A percentile compares a stretch with the other conserved stretches of the same genome.
phyloP scores from a whole-genome alignment of 2,329 filamentous ascomycete species.

The Aureobasidium namibiae region DNA sequence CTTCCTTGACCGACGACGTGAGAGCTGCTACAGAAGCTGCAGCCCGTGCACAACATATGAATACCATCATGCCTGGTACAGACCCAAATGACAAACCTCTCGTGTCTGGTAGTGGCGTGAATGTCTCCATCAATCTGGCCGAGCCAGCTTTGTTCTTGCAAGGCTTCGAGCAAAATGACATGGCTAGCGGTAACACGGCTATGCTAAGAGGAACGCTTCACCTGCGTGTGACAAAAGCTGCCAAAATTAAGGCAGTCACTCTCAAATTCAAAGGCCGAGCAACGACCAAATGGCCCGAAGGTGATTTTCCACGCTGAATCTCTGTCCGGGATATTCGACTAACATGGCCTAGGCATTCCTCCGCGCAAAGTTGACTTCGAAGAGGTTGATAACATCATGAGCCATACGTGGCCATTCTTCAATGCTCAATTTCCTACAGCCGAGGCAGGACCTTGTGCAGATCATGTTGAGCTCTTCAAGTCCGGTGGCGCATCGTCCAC shows the following conservation, averaged over 20 bases:
- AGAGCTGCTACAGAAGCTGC: conserved; percentile 28
- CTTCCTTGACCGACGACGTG: conserved; percentile 33
- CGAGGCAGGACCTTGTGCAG: conserved; percentile 54
- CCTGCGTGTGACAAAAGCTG: conserved; percentile 74
- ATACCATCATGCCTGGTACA: conserved; percentile 23
- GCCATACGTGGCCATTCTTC: conserved; percentile 87
- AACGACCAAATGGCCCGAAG: conserved; percentile 92
- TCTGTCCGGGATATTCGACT: not conserved
- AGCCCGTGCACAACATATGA: conserved; percentile 12
- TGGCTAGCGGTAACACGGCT: conserved; percentile 59
- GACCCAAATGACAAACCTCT: conserved; percentile 55
- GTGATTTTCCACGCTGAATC: conserved; percentile 27
- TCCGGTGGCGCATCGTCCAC: conserved; percentile 25
- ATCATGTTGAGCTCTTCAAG: conserved; percentile 51
- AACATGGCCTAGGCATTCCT: conserved; percentile 56
- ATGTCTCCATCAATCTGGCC: conserved; percentile 64
- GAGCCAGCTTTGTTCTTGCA: conserved; percentile 75
- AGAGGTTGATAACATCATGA: conserved; percentile 78
- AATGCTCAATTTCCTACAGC: conserved; percentile 61
- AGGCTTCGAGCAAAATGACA: conserved; percentile 66
- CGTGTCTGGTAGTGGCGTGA: conserved; percentile 68
- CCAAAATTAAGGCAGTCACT: conserved; percentile 87
- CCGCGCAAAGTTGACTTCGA: conserved; percentile 74
- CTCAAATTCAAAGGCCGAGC: conserved; percentile 79
- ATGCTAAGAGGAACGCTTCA: conserved; percentile 79